Evolutionary conservation across 176 grass and related monocot genomes (phyloP).

Genomic region (Calamus simplicifolius): DNA sequence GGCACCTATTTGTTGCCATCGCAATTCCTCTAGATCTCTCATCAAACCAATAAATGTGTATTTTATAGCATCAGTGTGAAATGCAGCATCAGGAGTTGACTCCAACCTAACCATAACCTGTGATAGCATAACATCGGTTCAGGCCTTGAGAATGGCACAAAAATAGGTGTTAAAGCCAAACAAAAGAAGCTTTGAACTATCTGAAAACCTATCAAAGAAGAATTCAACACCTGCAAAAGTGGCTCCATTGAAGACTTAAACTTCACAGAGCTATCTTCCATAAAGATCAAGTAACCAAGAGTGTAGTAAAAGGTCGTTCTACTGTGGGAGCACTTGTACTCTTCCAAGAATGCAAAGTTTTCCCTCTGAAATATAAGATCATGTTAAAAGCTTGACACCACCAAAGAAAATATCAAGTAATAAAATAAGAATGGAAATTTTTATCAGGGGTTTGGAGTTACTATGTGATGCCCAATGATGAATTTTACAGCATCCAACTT

Average conservation of each 20-base stretch:
- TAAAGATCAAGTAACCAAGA: constrained; percentile 89
- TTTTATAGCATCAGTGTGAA: constrained; percentile 69
- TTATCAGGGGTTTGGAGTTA: constrained; percentile 27
- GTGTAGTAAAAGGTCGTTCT: constrained; percentile 98
- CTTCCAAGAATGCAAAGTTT: constrained; percentile 80
- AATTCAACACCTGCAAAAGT: constrained; percentile 57
- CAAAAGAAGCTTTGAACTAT: not conserved
- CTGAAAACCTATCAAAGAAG: not conserved
- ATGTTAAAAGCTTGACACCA: not conserved
- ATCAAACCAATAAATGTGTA: constrained; percentile 92
- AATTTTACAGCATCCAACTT: constrained; percentile 94
- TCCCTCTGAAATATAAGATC: constrained; percentile 49
- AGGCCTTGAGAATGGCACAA: not conserved
- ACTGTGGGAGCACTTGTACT: constrained; percentile 80
- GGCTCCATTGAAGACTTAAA: constrained; percentile 96
- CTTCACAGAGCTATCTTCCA: constrained; percentile 91
- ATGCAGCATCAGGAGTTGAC: constrained; percentile 74
- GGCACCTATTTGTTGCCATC: constrained; percentile 89
- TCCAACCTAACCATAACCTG: constrained; percentile 77
- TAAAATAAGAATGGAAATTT: constrained; percentile 4
- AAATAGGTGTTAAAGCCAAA: not conserved
- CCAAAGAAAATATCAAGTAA: not conserved
- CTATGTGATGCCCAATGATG: constrained; percentile 89
- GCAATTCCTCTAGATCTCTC: constrained; percentile 93
- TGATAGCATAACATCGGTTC: constrained; percentile 9